Evolutionary conservation across 2,329 filamentous ascomycete species (phyloP), one percentile per base, ranked within the genome.

Genomic region (Chrysoporthe cubensis): DNA sequence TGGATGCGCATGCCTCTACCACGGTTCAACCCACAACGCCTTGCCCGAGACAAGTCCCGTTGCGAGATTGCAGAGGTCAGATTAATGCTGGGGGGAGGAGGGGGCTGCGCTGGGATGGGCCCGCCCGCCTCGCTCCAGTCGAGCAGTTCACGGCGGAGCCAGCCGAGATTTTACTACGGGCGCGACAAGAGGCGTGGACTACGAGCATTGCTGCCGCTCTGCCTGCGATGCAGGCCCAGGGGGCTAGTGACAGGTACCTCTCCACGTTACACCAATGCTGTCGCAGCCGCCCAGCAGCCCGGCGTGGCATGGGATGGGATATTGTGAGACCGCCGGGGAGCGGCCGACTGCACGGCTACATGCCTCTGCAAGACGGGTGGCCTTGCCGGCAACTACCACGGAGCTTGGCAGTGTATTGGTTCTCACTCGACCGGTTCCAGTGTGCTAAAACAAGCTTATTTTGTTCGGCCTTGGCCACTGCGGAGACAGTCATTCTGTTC

Each of bases 381-480:
- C 48, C 48, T 13, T 50, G 21, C 21, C 48, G 21, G 21, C 48
- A 6, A 32, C 48, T 32, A 8, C 21, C 48, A 32, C 21, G n/a
- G 26, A 32, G 13, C 21, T 32, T 54, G 50, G 50, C 50, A 54
- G 50, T 21, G 26, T 54, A 21, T 54, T 62, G 37, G 9, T 50
- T 37, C 16, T 50, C 32, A 7, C 21, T 21, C 46, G 11, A 42
- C 44, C 44, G 21, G 50, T 54, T 34, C 50, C 26, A 26, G 32
- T 54, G 26, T 54, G 56, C 32, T 50, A 57, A 64, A 69, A 67
- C 56, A 68, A 69, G 52, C 66, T 48, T 65, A 64, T 46, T 44
- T 61, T 54, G 32, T 44, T 61, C 58, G 32, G 59, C 46, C 46
- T 54, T 63, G 61, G 56, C 46, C 34, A 37, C 59, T 52, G 56